phyloP scores from a whole-genome alignment of 805 yeast genomes.

The Candida dajiaensis region DNA sequence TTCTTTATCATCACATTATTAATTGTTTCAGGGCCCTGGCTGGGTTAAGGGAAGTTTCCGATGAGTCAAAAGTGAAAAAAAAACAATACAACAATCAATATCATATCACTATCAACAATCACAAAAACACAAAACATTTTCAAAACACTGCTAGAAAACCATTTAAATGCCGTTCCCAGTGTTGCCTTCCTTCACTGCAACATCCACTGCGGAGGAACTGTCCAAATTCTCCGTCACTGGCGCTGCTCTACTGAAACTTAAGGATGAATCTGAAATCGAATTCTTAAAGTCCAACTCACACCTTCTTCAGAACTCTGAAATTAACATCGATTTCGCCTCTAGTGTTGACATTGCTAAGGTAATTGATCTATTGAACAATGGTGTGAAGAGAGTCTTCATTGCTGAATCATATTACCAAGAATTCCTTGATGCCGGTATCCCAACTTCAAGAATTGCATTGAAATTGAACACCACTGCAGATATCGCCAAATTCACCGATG shows the following conservation, averaged over 20 bases:
- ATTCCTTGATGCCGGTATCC: constrained; percentile 43
- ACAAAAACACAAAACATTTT: too few relatives aligned
- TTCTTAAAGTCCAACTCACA: constrained; percentile 13
- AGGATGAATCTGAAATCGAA: constrained; percentile 17
- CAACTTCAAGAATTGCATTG: constrained; percentile 25
- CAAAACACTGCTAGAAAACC: background rate
- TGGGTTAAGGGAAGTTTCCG: background rate
- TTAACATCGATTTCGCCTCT: constrained; percentile 23
- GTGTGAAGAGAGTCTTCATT: constrained; percentile 45
- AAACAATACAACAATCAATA: too few relatives aligned
- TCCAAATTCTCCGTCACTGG: constrained; percentile 23
- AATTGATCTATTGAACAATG: constrained; percentile 53
- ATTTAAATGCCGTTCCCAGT: constrained; percentile 32
- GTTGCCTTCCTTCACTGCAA: constrained; percentile 26
- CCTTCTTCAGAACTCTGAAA: constrained; percentile 12
- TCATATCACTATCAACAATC: too few relatives aligned
- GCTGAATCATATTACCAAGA: constrained; percentile 24
- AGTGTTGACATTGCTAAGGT: constrained; percentile 34
- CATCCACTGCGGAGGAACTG: constrained; percentile 5
- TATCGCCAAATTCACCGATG: constrained; percentile 6
- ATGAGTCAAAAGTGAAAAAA: background rate
- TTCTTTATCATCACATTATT: background rate
- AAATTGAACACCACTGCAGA: constrained; percentile 5
- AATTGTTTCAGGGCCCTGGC: background rate
- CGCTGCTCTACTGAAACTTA: constrained; percentile 19